Percentiles rank a stretch among this genome's conserved stretches.
phyloP scores from a whole-genome alignment of 441 rosid genomes.

The Gossypium davidsonii region DNA sequence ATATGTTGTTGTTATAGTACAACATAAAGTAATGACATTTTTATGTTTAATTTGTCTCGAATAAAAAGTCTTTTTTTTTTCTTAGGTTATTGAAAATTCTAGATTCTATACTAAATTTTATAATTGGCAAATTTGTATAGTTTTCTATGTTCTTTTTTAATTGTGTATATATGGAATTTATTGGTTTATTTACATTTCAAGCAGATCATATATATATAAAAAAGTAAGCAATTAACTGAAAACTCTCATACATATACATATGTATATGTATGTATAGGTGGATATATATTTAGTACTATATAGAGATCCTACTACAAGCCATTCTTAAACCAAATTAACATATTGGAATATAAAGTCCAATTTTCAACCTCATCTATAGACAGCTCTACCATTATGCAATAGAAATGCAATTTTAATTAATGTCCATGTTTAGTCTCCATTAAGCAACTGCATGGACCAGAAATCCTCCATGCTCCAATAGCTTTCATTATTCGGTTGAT shows the following conservation, averaged over 20 bases:
- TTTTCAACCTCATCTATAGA: background rate
- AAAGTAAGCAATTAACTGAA: background rate
- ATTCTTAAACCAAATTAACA: background rate
- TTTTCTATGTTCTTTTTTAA: no score
- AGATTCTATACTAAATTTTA: background rate
- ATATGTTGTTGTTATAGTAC: background rate
- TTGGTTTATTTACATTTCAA: background rate
- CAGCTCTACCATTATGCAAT: background rate
- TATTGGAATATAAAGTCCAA: background rate
- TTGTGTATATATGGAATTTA: background rate
- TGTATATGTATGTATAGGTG: background rate
- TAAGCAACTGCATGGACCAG: conserved; percentile 78
- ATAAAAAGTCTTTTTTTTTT: background rate
- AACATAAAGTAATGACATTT: background rate
- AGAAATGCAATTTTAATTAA: background rate
- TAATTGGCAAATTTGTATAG: background rate
- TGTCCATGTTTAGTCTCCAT: conserved; percentile 37
- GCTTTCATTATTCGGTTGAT: conserved; percentile 34
- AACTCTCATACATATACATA: background rate
- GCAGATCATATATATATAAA: background rate
- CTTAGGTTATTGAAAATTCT: background rate
- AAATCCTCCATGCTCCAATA: conserved; percentile 91
- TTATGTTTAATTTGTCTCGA: background rate
- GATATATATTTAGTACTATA: background rate
- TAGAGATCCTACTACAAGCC: conserved; percentile 1